Evolutionary conservation across 495 filamentous ascomycete genomes (phyloP).

Genomic region (Aspergillus carlsbadensis): DNA sequence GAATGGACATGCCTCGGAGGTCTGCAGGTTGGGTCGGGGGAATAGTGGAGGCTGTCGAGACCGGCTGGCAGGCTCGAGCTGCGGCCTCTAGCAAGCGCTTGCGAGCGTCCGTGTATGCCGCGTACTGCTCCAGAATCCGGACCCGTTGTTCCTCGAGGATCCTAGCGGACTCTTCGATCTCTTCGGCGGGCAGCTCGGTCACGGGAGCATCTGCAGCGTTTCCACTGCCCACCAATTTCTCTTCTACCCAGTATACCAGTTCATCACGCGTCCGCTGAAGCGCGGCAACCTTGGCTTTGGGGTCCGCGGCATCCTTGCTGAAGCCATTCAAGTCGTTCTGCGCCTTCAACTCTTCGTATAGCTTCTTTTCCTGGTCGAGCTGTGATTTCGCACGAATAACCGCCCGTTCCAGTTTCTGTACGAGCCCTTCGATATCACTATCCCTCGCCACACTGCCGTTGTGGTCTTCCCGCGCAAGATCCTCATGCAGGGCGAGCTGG

Average conservation of each 20-base stretch:
- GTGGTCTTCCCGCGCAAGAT: slow-evolving; percentile 14
- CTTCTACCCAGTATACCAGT: slow-evolving; percentile 71
- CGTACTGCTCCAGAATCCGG: slow-evolving; percentile 51
- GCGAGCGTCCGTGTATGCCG: slow-evolving; percentile 36
- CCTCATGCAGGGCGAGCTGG: slow-evolving; percentile 43
- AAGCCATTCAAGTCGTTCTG: slow-evolving; percentile 23
- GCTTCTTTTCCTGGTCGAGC: slow-evolving; percentile 59
- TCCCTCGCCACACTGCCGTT: slow-evolving; percentile 21
- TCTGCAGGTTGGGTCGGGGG: slow-evolving; percentile 29
- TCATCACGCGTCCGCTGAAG: slow-evolving; percentile 58
- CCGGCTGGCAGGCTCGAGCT: slow-evolving; percentile 37
- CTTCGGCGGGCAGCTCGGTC: slow-evolving; percentile 34
- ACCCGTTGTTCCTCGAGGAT: slow-evolving; percentile 40
- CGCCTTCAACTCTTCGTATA: slow-evolving; percentile 57
- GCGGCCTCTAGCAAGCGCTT: slow-evolving; percentile 39
- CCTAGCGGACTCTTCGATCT: slow-evolving; percentile 36
- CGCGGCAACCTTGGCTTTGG: slow-evolving; percentile 43
- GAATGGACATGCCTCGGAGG: slow-evolving; percentile 13
- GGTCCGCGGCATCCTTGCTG: slow-evolving; percentile 5
- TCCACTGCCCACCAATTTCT: slow-evolving; percentile 58
- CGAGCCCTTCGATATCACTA: slow-evolving; percentile 45
- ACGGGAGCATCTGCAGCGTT: slow-evolving; percentile 38
- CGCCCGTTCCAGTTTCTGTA: slow-evolving; percentile 62
- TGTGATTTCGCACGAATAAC: slow-evolving; percentile 62
- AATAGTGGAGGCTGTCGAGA: slow-evolving; percentile 24